phyloP scores from a whole-genome alignment of 108 stramenopile species.

The Conticribra guillardii region DNA sequence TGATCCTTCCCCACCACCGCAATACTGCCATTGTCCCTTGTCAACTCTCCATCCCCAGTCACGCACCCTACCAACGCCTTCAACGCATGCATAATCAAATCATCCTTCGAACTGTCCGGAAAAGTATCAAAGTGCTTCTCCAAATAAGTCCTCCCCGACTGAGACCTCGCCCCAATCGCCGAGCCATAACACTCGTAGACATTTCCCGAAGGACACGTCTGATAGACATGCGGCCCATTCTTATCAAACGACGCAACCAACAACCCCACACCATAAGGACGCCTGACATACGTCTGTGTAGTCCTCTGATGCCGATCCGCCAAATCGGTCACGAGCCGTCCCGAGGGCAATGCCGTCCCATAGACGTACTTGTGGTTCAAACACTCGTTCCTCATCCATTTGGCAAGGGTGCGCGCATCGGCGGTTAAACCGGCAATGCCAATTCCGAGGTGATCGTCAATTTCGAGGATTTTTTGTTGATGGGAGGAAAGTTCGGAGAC shows the following conservation, averaged over 20 bases:
- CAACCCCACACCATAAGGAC: slow-evolving; percentile 98
- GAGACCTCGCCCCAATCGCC: slow-evolving; percentile 96
- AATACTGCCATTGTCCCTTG: slow-evolving; percentile 86
- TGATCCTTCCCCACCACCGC: slow-evolving; percentile 82
- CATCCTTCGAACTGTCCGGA: slow-evolving; percentile 64
- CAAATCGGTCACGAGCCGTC: slow-evolving; percentile 90
- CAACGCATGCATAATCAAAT: slow-evolving; percentile 95
- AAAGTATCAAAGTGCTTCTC: slow-evolving; percentile 92
- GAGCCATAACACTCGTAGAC: slow-evolving; percentile 95
- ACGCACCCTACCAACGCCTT: slow-evolving; percentile 94
- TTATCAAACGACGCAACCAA: slow-evolving; percentile 87
- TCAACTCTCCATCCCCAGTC: slow-evolving; percentile 89
- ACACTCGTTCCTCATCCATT: slow-evolving; percentile 97
- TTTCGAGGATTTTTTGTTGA: slow-evolving; percentile 96
- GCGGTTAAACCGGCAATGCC: slow-evolving; percentile 98
- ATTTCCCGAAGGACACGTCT: slow-evolving; percentile 98
- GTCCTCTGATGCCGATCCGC: slow-evolving; percentile 99
- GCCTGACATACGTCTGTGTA: slow-evolving; percentile 97
- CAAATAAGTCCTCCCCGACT: slow-evolving; percentile 96
- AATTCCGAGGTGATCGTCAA: slow-evolving; percentile 97
- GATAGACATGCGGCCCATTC: slow-evolving; percentile 93
- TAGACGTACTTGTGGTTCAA: slow-evolving; percentile 98
- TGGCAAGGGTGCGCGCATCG: slow-evolving; percentile 95
- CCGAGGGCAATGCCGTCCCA: slow-evolving; percentile 89
- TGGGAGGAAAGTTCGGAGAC: slow-evolving; percentile 95